A percentile compares a stretch with the other conserved stretches of the same genome.
These are phyloP conservation scores for Wickerhamiella shivajii DNA, from an alignment of 805 yeast species.

Conservation along the genomic window DNA sequence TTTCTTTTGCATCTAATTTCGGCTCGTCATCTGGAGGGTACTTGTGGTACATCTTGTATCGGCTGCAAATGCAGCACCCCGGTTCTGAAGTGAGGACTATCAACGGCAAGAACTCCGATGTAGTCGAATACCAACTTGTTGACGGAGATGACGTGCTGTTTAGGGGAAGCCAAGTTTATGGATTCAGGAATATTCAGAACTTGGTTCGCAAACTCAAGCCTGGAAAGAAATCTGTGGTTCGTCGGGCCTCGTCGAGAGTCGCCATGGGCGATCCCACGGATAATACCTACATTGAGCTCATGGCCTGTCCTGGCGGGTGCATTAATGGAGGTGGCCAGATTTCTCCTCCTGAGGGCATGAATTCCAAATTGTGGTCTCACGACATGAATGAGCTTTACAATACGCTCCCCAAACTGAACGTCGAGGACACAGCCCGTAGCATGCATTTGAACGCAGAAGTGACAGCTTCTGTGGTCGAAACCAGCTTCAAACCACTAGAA, in stretches of 20 bases:
- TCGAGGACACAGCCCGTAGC: slow-evolving; percentile 5
- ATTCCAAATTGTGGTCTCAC: slow-evolving; percentile 22
- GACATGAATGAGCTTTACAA: slow-evolving; percentile 27
- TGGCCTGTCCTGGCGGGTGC: slow-evolving; percentile 98
- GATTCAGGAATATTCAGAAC: slow-evolving; percentile 89
- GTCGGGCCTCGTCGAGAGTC: slow-evolving; percentile 15
- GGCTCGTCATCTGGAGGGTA: slow-evolving; percentile 90
- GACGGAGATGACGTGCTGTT: slow-evolving; percentile 31
- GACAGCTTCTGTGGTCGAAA: slow-evolving; percentile 8
- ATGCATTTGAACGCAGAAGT: slow-evolving; percentile 8
- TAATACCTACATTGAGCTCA: slow-evolving; percentile 78
- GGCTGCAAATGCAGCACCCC: slow-evolving; percentile 15
- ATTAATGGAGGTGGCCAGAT: slow-evolving; percentile 95
- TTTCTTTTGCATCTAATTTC: slow-evolving; percentile 26
- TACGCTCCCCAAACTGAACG: slow-evolving; percentile 12
- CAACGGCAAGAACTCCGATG: slow-evolving; percentile 57
- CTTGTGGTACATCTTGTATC: slow-evolving; percentile 49
- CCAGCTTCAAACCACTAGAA: slow-evolving; percentile 14
- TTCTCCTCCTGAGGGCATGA: slow-evolving; percentile 26
- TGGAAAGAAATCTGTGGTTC: slow-evolving; percentile 18
- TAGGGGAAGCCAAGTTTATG: slow-evolving; percentile 60
- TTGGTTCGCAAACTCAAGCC: slow-evolving; percentile 67
- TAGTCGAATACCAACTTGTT: slow-evolving; percentile 50
- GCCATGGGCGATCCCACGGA: slow-evolving; percentile 42
- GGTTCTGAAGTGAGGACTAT: slow-evolving; percentile 30